Conservation (phyloP, 2,329 filamentous ascomycete species). For the Dactylellina drechsleri region DNA sequence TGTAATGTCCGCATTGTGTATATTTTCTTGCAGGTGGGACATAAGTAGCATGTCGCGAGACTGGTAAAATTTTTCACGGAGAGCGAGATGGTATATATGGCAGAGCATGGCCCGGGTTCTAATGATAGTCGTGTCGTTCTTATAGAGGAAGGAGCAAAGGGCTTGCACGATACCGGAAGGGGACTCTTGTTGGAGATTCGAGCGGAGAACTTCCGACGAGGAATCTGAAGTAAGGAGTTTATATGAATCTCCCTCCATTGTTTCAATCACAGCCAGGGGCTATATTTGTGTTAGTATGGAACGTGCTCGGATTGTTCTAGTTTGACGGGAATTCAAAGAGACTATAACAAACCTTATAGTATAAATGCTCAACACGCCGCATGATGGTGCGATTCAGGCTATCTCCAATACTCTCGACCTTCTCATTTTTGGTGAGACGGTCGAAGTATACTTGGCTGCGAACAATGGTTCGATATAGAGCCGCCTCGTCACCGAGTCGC, state of each 20-base stretch:
- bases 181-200: conserved; percentile 24
- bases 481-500: conserved; percentile 86
- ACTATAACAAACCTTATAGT: conserved; percentile 80
- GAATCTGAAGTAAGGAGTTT: conserved; percentile 66
- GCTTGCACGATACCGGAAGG: conserved; percentile 64
- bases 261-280: conserved; percentile 48
- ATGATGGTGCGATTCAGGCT: conserved; percentile 92
- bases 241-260: conserved; percentile 38
- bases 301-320: not conserved
- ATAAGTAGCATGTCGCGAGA: conserved; percentile 99
- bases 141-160: conserved; percentile 94
- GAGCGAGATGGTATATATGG: conserved; percentile 97
- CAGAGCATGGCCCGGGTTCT: conserved; percentile 96
- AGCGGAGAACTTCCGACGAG: conserved; percentile 69
- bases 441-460: conserved; percentile 90
- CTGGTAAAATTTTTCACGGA: conserved; percentile 98
- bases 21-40: conserved; percentile 98
- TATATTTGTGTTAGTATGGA: conserved; percentile 4
- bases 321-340: conserved; percentile 2
- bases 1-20: conserved; percentile 93
- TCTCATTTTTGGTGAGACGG: conserved; percentile 74
- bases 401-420: conserved; percentile 78
- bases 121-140: conserved; percentile 86
- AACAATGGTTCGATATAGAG: conserved; percentile 91
- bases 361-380: conserved; percentile 93